Percentiles rank a stretch among this genome's conserved stretches.
Evolutionary conservation across 305 asterid genomes (phyloP).

Genomic region (Withania somnifera): DNA sequence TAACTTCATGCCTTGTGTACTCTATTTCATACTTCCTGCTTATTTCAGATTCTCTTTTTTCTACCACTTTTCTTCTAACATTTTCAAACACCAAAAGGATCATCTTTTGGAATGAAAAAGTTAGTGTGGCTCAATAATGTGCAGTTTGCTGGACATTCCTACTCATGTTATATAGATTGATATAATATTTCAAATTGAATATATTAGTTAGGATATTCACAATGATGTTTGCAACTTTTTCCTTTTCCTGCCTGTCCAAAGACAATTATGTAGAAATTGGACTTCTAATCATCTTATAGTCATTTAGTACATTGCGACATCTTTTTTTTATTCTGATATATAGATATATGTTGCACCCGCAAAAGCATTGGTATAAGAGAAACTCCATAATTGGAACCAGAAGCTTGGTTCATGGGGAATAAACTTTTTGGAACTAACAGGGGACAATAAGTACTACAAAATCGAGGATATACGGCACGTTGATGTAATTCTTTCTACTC

Average conservation of each 20-base stretch:
- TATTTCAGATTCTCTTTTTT: too few species aligned
- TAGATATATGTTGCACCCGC: constrained; percentile 91
- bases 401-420: constrained; percentile 74
- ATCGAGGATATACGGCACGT: constrained; percentile 69
- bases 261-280: background rate
- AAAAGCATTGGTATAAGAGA: constrained; percentile 96
- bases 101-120: too few species aligned
- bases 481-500: constrained; percentile 91
- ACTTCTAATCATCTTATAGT: background rate
- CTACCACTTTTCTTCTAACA: too few species aligned
- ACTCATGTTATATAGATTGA: background rate
- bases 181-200: background rate
- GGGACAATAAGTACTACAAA: constrained; percentile 76
- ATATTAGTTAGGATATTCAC: background rate
- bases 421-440: constrained; percentile 82
- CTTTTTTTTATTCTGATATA: constrained; percentile 13
- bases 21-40: background rate
- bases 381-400: constrained; percentile 79
- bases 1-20: background rate
- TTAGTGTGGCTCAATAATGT: too few species aligned
- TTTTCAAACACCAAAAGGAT: background rate
- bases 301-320: background rate
- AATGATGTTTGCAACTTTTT: background rate
- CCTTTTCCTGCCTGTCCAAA: background rate
- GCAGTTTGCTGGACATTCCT: too few species aligned